phyloP scores from a whole-genome alignment of 108 stramenopile species.

The Pseudonitzschia pungens region DNA sequence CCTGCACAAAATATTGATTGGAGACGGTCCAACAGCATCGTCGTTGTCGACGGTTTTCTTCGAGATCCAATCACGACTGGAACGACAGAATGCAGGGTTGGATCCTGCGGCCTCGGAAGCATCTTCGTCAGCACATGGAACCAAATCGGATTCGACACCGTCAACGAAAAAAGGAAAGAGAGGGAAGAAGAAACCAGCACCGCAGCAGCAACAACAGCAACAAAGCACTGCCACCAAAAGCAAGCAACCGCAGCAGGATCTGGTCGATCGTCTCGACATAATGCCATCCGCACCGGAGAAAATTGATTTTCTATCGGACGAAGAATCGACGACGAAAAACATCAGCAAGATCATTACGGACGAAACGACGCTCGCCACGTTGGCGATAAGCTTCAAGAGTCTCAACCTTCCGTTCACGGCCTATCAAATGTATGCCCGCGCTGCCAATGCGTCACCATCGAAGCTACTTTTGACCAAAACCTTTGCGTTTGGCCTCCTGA shows the following conservation, averaged over 20 bases:
- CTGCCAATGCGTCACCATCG: slow-evolving; percentile 13
- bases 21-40: slow-evolving; percentile 1
- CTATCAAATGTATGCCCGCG: slow-evolving; percentile 52
- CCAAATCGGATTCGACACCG: slow-evolving; percentile 18
- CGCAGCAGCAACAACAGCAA: slow-evolving; percentile 8
- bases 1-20: slow-evolving; percentile 46
- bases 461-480: slow-evolving; percentile 33
- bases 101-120: background rate
- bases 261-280: slow-evolving; percentile 33
- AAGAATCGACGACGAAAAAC: background rate
- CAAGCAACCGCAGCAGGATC: slow-evolving; percentile 28
- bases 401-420: slow-evolving; percentile 41
- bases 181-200: slow-evolving; percentile 39
- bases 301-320: background rate
- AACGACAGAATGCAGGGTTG: slow-evolving; percentile 22
- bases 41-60: slow-evolving; percentile 19
- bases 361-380: slow-evolving; percentile 48
- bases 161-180: slow-evolving; percentile 37
- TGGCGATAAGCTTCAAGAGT: slow-evolving; percentile 37
- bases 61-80: slow-evolving; percentile 37
- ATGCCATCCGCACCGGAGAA: slow-evolving; percentile 27
- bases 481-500: slow-evolving; percentile 32
- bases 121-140: background rate
- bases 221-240: background rate
- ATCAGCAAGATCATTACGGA: slow-evolving; percentile 4